Evolutionary conservation across 768 basidiomycete species (phyloP).

Genomic region (Russula compacta): DNA sequence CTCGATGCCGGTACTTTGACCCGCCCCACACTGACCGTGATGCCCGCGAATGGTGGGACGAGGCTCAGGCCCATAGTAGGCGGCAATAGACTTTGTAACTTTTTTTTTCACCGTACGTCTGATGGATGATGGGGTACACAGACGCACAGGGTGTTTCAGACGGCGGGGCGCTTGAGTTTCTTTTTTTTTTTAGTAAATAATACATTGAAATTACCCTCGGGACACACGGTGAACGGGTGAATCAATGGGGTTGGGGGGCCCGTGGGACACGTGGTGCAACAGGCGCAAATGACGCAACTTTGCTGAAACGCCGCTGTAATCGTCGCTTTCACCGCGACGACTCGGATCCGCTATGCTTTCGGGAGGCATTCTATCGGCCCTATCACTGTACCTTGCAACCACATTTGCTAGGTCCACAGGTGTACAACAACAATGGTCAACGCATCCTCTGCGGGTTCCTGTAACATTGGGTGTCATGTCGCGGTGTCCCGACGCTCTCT

Average conservation of each 20-base stretch:
- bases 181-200: too few relatives aligned
- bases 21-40: conserved; percentile 55
- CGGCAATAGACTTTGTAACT: neutral
- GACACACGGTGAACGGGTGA: too few relatives aligned
- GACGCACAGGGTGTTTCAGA: neutral
- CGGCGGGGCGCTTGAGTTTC: too few relatives aligned
- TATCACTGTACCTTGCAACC: neutral
- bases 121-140: neutral
- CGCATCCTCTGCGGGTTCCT: conserved; percentile 34
- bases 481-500: conserved; percentile 70
- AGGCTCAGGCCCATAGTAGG: conserved; percentile 20
- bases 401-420: neutral
- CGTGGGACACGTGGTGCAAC: neutral
- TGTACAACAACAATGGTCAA: conserved; percentile 9
- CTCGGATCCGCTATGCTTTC: neutral
- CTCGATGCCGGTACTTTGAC: conserved; percentile 71
- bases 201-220: too few relatives aligned
- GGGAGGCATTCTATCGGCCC: neutral
- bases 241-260: neutral
- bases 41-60: conserved; percentile 47
- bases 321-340: neutral
- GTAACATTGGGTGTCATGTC: conserved; percentile 57
- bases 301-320: neutral
- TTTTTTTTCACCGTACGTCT: neutral
- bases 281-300: conserved; percentile 8